Percentiles rank a stretch among this genome's conserved stretches.
Conservation (phyloP, 2,329 filamentous ascomycete species). For the Leptographium wingfieldii region DNA sequence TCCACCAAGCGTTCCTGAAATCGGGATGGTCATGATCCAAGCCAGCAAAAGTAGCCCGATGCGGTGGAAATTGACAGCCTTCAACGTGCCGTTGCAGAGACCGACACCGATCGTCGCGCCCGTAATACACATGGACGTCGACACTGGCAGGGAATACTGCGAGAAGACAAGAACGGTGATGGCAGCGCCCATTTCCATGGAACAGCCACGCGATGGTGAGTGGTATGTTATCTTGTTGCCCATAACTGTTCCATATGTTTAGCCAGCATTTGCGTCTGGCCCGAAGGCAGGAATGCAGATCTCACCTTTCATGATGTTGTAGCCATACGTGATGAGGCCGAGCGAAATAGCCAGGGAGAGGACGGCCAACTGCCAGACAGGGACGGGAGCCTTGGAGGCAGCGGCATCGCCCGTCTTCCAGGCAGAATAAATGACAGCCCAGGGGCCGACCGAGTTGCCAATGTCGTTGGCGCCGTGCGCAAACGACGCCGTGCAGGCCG, state of each 20-base stretch:
- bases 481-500: constrained; percentile 60
- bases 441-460: constrained; percentile 56
- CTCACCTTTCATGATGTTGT: constrained; percentile 73
- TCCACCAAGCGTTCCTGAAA: constrained; percentile 44
- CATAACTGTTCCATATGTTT: constrained; percentile 44
- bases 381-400: constrained; percentile 51
- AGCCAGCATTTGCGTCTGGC: constrained; percentile 4
- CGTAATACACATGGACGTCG: constrained; percentile 69
- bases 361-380: constrained; percentile 66
- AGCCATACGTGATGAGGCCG: constrained; percentile 63
- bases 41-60: constrained; percentile 53
- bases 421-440: constrained; percentile 57
- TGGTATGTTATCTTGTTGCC: constrained; percentile 71
- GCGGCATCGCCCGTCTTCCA: constrained; percentile 52
- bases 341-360: constrained; percentile 49
- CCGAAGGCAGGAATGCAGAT: background rate
- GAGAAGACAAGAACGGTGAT: constrained; percentile 67
- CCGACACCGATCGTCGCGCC: constrained; percentile 68
- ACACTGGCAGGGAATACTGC: constrained; percentile 62
- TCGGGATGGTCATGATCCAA: constrained; percentile 54
- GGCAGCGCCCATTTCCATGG: constrained; percentile 71
- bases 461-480: constrained; percentile 70
- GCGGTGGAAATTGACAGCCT: constrained; percentile 65
- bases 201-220: constrained; percentile 41
- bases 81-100: constrained; percentile 59